Conservation (phyloP, 2,329 filamentous ascomycete species). For the Ramichloridium luteum region DNA sequence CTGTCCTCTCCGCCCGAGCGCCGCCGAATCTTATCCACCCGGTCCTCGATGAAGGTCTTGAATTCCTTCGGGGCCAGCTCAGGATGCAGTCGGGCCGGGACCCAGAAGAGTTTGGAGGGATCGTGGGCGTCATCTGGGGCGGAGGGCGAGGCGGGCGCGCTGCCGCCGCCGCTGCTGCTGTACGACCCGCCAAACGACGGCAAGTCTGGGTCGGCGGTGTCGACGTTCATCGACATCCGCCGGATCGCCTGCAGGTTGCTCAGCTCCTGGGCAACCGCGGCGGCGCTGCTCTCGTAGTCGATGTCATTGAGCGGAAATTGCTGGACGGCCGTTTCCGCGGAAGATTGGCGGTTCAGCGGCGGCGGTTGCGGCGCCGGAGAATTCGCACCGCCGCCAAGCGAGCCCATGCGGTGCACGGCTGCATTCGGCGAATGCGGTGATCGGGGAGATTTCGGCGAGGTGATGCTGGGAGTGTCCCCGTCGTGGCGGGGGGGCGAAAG, state of each 20-base stretch:
- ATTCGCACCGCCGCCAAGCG: constrained; percentile 16
- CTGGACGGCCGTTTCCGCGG: constrained; percentile 25
- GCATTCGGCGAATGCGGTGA: constrained; percentile 1
- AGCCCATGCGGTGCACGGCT: constrained; percentile 27
- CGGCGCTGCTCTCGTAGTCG: constrained; percentile 80
- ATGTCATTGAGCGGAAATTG: constrained; percentile 64
- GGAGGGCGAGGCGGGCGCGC: constrained; percentile 37
- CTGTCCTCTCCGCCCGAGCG: constrained; percentile 58
- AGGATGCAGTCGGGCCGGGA: constrained; percentile 84
- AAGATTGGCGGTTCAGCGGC: constrained; percentile 24
- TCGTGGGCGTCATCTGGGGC: constrained; percentile 80
- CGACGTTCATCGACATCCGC: constrained; percentile 89
- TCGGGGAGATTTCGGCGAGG: constrained; percentile 10
- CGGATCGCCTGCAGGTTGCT: constrained; percentile 84
- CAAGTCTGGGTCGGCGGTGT: constrained; percentile 58
- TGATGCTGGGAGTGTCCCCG: constrained; percentile 5
- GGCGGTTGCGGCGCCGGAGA: constrained; percentile 26
- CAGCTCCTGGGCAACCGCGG: constrained; percentile 79
- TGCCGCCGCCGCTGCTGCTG: constrained; percentile 33
- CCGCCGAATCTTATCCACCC: constrained; percentile 78
- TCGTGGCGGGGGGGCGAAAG: constrained; percentile 11
- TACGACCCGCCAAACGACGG: constrained; percentile 55
- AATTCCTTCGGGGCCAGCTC: constrained; percentile 93
- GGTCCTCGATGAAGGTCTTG: constrained; percentile 88
- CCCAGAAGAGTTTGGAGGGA: constrained; percentile 82